Conservation (phyloP, 2,329 filamentous ascomycete genomes). For the Fusarium keratoplasticum region DNA sequence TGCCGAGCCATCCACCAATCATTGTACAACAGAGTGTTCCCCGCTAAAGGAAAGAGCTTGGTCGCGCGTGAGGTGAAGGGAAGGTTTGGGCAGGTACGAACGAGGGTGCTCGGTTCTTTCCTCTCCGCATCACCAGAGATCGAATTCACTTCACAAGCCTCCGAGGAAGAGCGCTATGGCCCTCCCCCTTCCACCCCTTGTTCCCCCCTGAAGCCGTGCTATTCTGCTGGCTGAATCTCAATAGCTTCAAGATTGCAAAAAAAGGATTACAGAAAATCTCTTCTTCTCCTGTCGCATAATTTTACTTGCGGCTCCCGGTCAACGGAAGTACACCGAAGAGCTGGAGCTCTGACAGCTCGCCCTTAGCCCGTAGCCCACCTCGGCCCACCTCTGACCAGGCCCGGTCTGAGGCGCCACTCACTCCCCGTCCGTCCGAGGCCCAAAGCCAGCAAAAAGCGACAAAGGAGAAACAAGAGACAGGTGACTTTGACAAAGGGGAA, state of each 20-base stretch:
- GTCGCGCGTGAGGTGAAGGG: slow-evolving; percentile 16
- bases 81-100: slow-evolving; percentile 28
- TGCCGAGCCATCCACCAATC: slow-evolving; percentile 25
- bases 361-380: slow-evolving; percentile 35
- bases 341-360: slow-evolving; percentile 22
- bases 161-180: neutral
- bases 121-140: slow-evolving; percentile 31
- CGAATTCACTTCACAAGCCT: slow-evolving; percentile 29
- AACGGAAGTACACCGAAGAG: slow-evolving; percentile 32
- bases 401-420: slow-evolving; percentile 32
- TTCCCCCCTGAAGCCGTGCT: neutral
- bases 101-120: slow-evolving; percentile 16
- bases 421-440: slow-evolving; percentile 35
- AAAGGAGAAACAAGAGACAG: slow-evolving; percentile 14
- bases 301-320: slow-evolving; percentile 11
- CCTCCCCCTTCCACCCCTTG: neutral
- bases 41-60: slow-evolving; percentile 30
- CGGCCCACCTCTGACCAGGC: slow-evolving; percentile 31
- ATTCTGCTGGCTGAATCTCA: neutral
- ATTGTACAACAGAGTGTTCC: slow-evolving; percentile 26
- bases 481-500: slow-evolving; percentile 19
- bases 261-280: neutral
- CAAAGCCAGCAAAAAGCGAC: slow-evolving; percentile 36
- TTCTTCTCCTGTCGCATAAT: neutral
- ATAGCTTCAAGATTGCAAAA: neutral